phyloP scores from a whole-genome alignment of 164 flowering plant genomes.

The Liriodendron chinense region DNA sequence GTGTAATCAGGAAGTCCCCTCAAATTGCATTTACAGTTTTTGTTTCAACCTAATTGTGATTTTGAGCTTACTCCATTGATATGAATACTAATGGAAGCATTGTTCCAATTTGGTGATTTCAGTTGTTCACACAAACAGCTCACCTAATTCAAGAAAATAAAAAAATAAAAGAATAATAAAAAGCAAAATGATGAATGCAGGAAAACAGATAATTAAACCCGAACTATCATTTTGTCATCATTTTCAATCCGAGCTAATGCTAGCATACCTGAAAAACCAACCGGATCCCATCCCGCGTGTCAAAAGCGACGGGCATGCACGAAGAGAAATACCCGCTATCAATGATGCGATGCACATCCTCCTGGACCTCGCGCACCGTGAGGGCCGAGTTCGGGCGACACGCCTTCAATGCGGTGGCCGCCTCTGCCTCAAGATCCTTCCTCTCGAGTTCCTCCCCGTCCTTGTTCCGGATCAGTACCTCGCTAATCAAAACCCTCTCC shows the following conservation, averaged over 20 bases:
- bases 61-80: too few relatives aligned
- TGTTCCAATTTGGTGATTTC: too few relatives aligned
- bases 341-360: constrained; percentile 89
- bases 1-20: too few relatives aligned
- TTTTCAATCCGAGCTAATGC: not conserved
- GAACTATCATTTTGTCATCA: not conserved
- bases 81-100: too few relatives aligned
- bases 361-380: constrained; percentile 87
- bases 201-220: not conserved
- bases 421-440: constrained; percentile 87
- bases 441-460: constrained; percentile 96
- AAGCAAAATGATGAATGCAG: not conserved
- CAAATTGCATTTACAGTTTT: not conserved
- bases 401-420: constrained; percentile 66
- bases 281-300: constrained; percentile 91
- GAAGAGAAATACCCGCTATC: constrained; percentile 83
- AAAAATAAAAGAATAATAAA: too few relatives aligned
- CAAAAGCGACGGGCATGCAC: constrained; percentile 94
- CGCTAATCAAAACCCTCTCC: constrained; percentile 95
- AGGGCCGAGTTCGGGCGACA: constrained; percentile 81
- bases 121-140: not conserved
- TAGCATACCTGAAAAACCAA: constrained; percentile 80
- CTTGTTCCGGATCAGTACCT: constrained; percentile 80
- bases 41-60: too few relatives aligned
- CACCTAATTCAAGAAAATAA: not conserved